Conservation (phyloP, 306 rosid species). For the Chamaecrista fasciculata region DNA sequence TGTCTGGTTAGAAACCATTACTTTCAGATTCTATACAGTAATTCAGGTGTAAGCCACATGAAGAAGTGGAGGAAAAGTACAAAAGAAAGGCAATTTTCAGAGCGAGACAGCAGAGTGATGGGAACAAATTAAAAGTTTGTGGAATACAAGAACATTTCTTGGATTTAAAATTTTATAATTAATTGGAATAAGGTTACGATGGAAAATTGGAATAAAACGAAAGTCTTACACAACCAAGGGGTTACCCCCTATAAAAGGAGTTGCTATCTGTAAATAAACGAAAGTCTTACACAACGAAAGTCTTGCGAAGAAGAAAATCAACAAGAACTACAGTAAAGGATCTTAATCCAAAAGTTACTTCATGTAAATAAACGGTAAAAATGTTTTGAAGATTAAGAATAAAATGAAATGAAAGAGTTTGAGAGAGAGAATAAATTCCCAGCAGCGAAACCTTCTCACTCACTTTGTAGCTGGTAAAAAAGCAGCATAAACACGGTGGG, state of each 20-base stretch:
- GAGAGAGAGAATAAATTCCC: no score
- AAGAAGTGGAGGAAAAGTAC: neutral
- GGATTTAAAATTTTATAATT: neutral
- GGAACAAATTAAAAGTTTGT: neutral
- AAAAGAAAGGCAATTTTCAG: neutral
- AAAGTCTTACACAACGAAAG: no score
- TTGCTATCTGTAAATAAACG: neutral
- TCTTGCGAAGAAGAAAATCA: neutral
- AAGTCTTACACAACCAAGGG: neutral
- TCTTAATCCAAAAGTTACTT: neutral
- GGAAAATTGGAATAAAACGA: neutral
- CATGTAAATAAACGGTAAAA: no score
- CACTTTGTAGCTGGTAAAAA: neutral
- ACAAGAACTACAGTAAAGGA: neutral
- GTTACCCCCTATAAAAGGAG: neutral
- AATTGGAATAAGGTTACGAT: neutral
- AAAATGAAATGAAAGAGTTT: no score
- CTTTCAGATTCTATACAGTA: neutral
- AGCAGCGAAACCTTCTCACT: neutral
- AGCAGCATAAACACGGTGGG: neutral
- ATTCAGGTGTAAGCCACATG: neutral
- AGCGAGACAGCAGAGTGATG: neutral
- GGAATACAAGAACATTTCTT: neutral
- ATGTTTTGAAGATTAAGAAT: no score
- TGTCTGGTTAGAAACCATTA: constrained; percentile 5